Evolutionary conservation across 164 flowering plant species (phyloP).

Genomic region (Magnolia changhungtana): DNA sequence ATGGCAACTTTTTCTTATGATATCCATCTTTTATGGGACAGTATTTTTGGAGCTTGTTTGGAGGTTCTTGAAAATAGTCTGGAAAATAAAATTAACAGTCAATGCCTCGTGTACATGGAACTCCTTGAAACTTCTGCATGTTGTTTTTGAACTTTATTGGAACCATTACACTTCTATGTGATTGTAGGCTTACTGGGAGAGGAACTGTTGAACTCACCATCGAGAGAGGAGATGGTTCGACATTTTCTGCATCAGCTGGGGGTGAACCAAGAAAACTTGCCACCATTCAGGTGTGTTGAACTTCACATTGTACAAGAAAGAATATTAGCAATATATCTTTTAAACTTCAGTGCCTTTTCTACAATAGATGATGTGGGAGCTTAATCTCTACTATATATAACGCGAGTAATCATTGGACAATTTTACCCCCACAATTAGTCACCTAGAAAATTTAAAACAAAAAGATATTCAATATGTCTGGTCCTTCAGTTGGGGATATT

Average conservation of each 20-base stretch:
- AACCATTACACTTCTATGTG: slow-evolving; percentile 1
- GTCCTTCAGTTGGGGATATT: no score
- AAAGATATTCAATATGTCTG: no score
- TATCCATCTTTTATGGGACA: background rate
- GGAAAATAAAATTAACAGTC: no score
- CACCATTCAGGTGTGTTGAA: slow-evolving; percentile 58
- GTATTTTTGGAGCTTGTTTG: background rate
- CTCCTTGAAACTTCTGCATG: background rate
- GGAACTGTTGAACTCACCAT: slow-evolving; percentile 74
- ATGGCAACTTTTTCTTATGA: background rate
- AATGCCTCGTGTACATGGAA: no score
- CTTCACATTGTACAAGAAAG: background rate
- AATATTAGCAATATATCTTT: background rate
- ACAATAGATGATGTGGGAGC: background rate
- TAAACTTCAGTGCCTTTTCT: background rate
- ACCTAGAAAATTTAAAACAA: no score
- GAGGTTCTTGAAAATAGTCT: no score
- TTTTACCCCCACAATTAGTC: no score
- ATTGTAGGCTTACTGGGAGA: slow-evolving; percentile 77
- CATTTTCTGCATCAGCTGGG: slow-evolving; percentile 73
- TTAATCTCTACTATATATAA: no score
- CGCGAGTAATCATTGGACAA: background rate
- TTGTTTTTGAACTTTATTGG: background rate
- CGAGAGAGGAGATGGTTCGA: slow-evolving; percentile 78
- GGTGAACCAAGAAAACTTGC: slow-evolving; percentile 68